Conservation (phyloP, 2,329 filamentous ascomycete genomes). For the Fusarium hostae region DNA sequence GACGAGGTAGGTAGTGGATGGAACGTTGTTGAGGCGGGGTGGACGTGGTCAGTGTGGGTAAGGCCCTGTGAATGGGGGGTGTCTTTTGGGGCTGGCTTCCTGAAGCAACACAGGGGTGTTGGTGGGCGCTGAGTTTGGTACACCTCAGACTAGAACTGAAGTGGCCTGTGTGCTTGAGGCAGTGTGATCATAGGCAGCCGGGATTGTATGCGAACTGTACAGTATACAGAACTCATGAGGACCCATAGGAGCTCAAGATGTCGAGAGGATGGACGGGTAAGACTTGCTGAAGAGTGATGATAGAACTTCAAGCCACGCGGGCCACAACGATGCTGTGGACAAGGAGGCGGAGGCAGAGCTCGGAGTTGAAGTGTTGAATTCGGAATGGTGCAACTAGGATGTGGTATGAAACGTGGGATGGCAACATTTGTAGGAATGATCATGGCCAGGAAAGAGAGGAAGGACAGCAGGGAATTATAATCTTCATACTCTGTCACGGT, state of each 20-base stretch:
- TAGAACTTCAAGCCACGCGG: conserved; percentile 38
- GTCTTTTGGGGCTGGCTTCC: conserved; percentile 34
- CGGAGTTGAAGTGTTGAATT: conserved; percentile 21
- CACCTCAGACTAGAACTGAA: conserved; percentile 27
- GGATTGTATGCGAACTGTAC: conserved; percentile 2
- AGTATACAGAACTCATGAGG: conserved; percentile 8
- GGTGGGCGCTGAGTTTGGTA: conserved; percentile 23
- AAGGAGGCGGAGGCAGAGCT: conserved; percentile 30
- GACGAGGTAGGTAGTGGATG: conserved; percentile 43
- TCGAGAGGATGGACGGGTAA: conserved; percentile 2
- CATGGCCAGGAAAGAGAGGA: background rate
- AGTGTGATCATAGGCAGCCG: conserved; percentile 17
- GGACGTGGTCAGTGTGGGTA: conserved; percentile 46
- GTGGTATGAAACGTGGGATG: conserved; percentile 2
- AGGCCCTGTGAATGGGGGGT: conserved; percentile 37
- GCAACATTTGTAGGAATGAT: background rate
- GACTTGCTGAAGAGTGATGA: conserved; percentile 14
- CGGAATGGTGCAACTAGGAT: conserved; percentile 20
- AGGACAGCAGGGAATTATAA: background rate
- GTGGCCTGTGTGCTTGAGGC: conserved; percentile 16
- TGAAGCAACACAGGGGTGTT: conserved; percentile 35
- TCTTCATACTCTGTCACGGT: conserved; percentile 14
- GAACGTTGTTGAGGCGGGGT: conserved; percentile 49
- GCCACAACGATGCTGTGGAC: conserved; percentile 21
- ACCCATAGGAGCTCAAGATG: background rate